Percentiles rank a stretch among this genome's conserved stretches.
phyloP scores from a whole-genome alignment of 192 early-diverging fungal species.

The Coemansia sp. region DNA sequence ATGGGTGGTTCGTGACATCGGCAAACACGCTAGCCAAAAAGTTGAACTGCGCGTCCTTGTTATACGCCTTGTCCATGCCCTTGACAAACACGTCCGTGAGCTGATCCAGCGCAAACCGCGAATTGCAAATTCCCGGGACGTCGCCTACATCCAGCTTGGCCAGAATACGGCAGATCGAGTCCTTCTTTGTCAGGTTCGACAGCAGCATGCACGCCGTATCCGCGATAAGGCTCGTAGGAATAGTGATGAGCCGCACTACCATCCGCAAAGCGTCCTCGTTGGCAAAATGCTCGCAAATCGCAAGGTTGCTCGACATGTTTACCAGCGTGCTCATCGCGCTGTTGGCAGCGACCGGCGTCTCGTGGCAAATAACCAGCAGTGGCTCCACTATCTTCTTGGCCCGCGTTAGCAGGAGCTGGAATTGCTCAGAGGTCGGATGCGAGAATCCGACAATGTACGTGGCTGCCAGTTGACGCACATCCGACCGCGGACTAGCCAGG shows the following conservation, averaged over 20 bases:
- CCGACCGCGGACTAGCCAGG: conserved; percentile 70
- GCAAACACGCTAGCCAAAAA: conserved; percentile 95
- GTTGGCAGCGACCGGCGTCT: conserved; percentile 79
- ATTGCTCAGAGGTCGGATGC: conserved; percentile 60
- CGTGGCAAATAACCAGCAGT: conserved; percentile 69
- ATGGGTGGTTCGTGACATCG: conserved; percentile 73
- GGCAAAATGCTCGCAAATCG: conserved; percentile 66
- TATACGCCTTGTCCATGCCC: conserved; percentile 78
- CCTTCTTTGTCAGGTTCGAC: conserved; percentile 87
- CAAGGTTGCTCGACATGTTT: conserved; percentile 76
- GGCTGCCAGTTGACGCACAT: conserved; percentile 82
- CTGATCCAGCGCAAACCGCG: conserved; percentile 71
- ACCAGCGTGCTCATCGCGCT: conserved; percentile 81
- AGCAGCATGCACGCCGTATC: conserved; percentile 85
- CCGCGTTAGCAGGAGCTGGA: conserved; percentile 62
- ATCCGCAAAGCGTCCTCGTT: conserved; percentile 72
- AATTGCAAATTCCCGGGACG: conserved; percentile 48
- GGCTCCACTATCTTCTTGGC: conserved; percentile 65
- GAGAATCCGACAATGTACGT: conserved; percentile 79
- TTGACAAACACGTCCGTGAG: conserved; percentile 88
- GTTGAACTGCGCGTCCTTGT: conserved; percentile 77
- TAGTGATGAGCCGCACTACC: conserved; percentile 69
- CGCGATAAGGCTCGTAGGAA: conserved; percentile 68
- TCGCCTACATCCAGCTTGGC: conserved; percentile 35
- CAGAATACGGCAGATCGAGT: conserved; percentile 61